phyloP scores from a whole-genome alignment of 257 asterid species.

The Penstemon newberryi region DNA sequence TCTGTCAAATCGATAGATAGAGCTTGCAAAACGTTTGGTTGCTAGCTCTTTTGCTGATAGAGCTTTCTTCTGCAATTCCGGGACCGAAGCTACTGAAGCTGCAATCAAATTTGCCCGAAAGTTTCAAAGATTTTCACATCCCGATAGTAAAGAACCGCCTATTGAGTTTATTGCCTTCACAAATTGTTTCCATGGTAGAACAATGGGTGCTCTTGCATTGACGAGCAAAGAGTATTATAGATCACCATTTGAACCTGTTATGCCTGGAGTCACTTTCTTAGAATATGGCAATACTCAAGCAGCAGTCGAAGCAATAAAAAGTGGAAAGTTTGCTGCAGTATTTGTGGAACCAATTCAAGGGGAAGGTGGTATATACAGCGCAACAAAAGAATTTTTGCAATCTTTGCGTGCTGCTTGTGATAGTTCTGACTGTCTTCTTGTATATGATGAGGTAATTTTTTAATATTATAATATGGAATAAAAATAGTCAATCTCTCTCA shows the following conservation, averaged over 20 bases:
- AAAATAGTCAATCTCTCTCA: too few relatives aligned
- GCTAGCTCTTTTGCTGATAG: slow-evolving; percentile 83
- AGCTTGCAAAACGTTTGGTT: slow-evolving; percentile 82
- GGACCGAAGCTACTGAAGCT: slow-evolving; percentile 96
- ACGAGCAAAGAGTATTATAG: slow-evolving; percentile 88
- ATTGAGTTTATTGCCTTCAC: slow-evolving; percentile 75
- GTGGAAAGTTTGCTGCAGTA: slow-evolving; percentile 84
- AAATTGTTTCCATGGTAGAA: slow-evolving; percentile 88
- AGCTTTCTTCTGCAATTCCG: slow-evolving; percentile 89
- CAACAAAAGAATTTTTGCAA: slow-evolving; percentile 68
- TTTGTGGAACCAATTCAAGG: slow-evolving; percentile 97
- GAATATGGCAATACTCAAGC: slow-evolving; percentile 75
- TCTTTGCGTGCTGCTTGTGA: slow-evolving; percentile 79
- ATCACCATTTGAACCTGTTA: slow-evolving; percentile 81
- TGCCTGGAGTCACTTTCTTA: slow-evolving; percentile 91
- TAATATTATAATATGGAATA: too few relatives aligned
- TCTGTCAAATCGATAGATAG: slow-evolving; percentile 31
- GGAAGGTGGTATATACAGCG: slow-evolving; percentile 91
- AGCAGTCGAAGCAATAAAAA: slow-evolving; percentile 58
- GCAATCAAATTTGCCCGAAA: slow-evolving; percentile 90
- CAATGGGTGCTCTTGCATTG: slow-evolving; percentile 92
- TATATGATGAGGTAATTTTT: slow-evolving; percentile 81
- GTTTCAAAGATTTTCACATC: slow-evolving; percentile 58
- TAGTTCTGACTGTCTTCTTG: slow-evolving; percentile 70
- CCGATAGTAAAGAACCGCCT: slow-evolving; percentile 58